phyloP scores from a whole-genome alignment of 1,139 yeast species.

The Suhomyces wounanorum region DNA sequence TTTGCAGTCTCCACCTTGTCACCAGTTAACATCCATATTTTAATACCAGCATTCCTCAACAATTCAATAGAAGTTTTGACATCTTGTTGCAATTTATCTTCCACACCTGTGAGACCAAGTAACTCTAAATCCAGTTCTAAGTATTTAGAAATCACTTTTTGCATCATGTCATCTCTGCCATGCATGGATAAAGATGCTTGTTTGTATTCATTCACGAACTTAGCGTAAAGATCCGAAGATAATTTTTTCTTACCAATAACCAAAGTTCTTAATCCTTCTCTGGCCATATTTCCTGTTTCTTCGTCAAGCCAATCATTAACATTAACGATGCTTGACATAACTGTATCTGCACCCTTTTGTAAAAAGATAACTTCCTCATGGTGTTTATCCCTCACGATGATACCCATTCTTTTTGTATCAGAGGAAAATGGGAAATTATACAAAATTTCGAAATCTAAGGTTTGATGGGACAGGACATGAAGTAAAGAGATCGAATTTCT shows the following conservation, averaged over 20 bases:
- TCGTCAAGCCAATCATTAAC: conserved; percentile 96
- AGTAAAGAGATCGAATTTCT: conserved; percentile 68
- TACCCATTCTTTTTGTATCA: conserved; percentile 96
- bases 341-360: conserved; percentile 96
- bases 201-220: conserved; percentile 63
- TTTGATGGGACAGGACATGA: conserved; percentile 60
- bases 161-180: conserved; percentile 75
- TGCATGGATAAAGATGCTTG: conserved; percentile 78
- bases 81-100: conserved; percentile 87
- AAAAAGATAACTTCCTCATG: conserved; percentile 79
- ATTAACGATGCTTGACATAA: conserved; percentile 83
- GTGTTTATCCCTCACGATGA: conserved; percentile 64
- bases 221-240: conserved; percentile 52
- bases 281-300: conserved; percentile 96
- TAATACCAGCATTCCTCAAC: conserved; percentile 91
- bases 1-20: conserved; percentile 98
- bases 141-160: conserved; percentile 62
- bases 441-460: conserved; percentile 64
- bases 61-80: conserved; percentile 92
- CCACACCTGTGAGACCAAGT: conserved; percentile 94
- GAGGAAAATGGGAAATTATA: conserved; percentile 93
- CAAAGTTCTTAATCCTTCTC: conserved; percentile 94
- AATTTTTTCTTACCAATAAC: conserved; percentile 85
- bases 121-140: conserved; percentile 85
- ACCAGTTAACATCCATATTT: conserved; percentile 99